Evolutionary conservation across 345 rosid species (phyloP), one percentile per base, ranked within the genome.

Genomic region (Luvunga scandens): DNA sequence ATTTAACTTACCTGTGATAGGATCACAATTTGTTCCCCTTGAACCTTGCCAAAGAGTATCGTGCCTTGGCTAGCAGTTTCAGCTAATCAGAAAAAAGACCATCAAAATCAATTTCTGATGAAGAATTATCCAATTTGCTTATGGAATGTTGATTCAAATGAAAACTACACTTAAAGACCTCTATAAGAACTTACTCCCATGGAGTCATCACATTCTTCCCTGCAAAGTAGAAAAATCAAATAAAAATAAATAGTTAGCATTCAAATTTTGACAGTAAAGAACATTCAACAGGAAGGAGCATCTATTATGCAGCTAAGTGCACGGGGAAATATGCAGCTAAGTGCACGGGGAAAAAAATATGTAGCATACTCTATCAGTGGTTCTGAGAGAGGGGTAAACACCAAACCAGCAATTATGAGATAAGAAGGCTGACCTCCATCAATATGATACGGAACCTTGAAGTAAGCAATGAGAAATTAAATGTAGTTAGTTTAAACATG

Each of bases 351-450:
- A 75, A 83, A 61, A 2, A 24, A 76, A 55, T 13, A 45, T 57
- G 48, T 66, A 66, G 57, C 93, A 75, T 91, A 94, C 98, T 94
- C 97, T 86, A 96, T 96, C 79, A 96, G 87, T 65, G 99, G 99
- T 83, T 94, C 97, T 21, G 97, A 92, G 77, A 96, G 98, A 5
- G 96, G 98, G 36, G 98, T 94, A 90, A 96, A 96, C 86, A 96
- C 97, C 91, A 96, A 85, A 80, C 99, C 99, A 67, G 98, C 97
- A 42, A 90, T 86, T 79, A 96, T 94, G 36, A 94, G 81, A 85
- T 94, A 94, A 71, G 98, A 94, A 80, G 99, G 99, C 81, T 93
- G 97, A 64, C 90, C 92, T 76, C 91, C 97, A 80, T 93, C 97
- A 36, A 94, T 83, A 80, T 96, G 97, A 84, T 88, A 94, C 9